Conservation (phyloP, 257 asterid species). For the Knoxia roxburghii region DNA sequence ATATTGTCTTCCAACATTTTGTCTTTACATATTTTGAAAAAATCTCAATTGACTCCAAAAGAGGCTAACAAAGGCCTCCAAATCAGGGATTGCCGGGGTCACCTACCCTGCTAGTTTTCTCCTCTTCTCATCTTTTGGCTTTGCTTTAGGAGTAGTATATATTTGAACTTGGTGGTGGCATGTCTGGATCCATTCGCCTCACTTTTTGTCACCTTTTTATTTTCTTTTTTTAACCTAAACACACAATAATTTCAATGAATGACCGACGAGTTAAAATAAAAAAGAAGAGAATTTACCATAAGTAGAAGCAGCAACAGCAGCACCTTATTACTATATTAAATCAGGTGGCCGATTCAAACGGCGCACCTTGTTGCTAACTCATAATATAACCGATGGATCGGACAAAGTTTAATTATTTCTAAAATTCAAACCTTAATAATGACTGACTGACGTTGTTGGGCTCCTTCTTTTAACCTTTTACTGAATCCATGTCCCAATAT, state of each 20-base stretch:
- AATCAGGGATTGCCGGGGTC: constrained; percentile 23
- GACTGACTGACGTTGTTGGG: too few relatives aligned
- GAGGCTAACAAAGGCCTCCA: neutral
- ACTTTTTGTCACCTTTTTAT: neutral
- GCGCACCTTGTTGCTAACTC: constrained; percentile 15
- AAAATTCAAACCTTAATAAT: too few relatives aligned
- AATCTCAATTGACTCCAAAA: constrained; percentile 7
- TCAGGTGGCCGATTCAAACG: constrained; percentile 25
- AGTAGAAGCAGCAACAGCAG: neutral
- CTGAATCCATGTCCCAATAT: too few relatives aligned
- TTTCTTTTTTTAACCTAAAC: neutral
- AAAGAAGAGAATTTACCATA: neutral
- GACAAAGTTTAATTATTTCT: too few relatives aligned
- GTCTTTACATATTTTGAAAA: constrained; percentile 1
- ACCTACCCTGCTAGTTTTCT: constrained; percentile 15
- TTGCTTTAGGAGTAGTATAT: too few relatives aligned
- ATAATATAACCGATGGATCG: too few relatives aligned
- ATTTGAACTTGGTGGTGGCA: neutral
- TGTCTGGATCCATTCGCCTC: constrained; percentile 3
- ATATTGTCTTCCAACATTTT: too few relatives aligned
- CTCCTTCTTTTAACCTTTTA: too few relatives aligned
- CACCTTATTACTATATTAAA: neutral
- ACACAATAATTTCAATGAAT: neutral
- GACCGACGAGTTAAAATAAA: too few relatives aligned
- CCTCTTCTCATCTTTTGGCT: too few relatives aligned